These are phyloP conservation scores for Gorgonomyces haynaldii DNA, from an alignment of 192 early-diverging fungal genomes.

Conservation along the genomic window DNA sequence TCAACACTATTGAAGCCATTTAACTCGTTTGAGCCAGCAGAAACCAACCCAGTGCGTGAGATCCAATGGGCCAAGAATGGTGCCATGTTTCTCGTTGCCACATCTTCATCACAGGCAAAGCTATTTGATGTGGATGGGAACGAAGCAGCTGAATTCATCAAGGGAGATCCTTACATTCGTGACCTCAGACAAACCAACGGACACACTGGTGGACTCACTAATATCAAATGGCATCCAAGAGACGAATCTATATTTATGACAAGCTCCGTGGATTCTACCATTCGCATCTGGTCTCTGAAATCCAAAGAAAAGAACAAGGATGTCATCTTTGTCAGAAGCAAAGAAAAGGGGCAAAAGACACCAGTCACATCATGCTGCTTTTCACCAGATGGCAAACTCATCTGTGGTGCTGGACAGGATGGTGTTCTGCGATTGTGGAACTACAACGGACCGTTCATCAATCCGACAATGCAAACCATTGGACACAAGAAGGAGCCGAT, in stretches of 20 bases:
- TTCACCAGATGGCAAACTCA: constrained; percentile 55
- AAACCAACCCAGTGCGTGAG: constrained; percentile 60
- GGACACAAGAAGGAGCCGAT: constrained; percentile 59
- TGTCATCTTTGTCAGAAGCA: constrained; percentile 67
- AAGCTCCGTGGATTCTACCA: constrained; percentile 67
- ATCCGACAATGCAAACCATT: constrained; percentile 52
- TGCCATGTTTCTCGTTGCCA: constrained; percentile 68
- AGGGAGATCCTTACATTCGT: constrained; percentile 88
- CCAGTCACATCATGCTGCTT: constrained; percentile 60
- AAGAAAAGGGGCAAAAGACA: constrained; percentile 54
- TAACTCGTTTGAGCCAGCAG: constrained; percentile 64
- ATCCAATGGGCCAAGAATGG: constrained; percentile 64
- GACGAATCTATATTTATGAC: constrained; percentile 59
- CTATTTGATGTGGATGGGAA: constrained; percentile 71
- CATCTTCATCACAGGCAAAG: constrained; percentile 58
- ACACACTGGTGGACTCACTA: constrained; percentile 69
- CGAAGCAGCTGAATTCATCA: constrained; percentile 60
- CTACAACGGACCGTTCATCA: constrained; percentile 45
- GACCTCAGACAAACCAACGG: constrained; percentile 79
- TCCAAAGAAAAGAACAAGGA: constrained; percentile 56
- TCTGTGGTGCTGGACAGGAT: constrained; percentile 53
- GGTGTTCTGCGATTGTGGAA: constrained; percentile 73
- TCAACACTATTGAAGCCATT: constrained; percentile 62
- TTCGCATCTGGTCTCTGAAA: constrained; percentile 76
- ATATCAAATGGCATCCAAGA: constrained; percentile 68